These are phyloP conservation scores for Pichia sporocuriosa DNA, from an alignment of 805 yeast species.

Conservation along the genomic window DNA sequence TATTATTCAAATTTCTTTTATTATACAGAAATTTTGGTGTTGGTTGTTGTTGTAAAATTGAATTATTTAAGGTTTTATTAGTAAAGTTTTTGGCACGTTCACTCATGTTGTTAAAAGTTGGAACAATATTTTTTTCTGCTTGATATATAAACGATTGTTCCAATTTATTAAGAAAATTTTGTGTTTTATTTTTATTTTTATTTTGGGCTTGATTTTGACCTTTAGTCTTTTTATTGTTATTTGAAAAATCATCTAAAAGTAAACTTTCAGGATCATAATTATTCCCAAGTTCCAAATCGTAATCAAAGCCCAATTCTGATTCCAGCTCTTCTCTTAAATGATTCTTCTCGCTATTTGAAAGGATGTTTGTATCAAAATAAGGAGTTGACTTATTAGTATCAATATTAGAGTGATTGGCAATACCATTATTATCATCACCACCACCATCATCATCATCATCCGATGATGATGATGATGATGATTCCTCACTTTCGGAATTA, in stretches of 20 bases:
- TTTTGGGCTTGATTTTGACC: too few relatives aligned
- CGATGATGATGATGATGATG: constrained; percentile 9
- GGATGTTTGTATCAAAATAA: neutral
- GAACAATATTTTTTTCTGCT: constrained; percentile 17
- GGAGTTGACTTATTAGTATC: neutral
- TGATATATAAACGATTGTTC: constrained; percentile 18
- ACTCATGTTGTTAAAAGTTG: constrained; percentile 19
- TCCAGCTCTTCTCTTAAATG: constrained; percentile 20
- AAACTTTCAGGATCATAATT: constrained; percentile 12
- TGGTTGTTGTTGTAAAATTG: constrained; percentile 10
- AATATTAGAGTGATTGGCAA: neutral
- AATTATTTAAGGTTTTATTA: constrained; percentile 17
- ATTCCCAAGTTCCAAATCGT: constrained; percentile 20
- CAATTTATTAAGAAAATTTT: constrained; percentile 5
- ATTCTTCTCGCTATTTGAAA: constrained; percentile 10
- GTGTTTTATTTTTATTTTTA: too few relatives aligned
- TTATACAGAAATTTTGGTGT: constrained; percentile 11
- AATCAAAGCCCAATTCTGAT: constrained; percentile 10
- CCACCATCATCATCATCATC: constrained; percentile 2
- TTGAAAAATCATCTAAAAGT: neutral
- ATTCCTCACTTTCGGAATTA: constrained; percentile 23
- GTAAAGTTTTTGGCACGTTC: constrained; percentile 26
- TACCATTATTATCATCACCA: neutral
- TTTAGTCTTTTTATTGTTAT: neutral
- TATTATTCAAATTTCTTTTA: neutral